These are phyloP conservation scores for Diplodia sapinea DNA, from an alignment of 2,329 filamentous ascomycete species.

Conservation along the genomic window DNA sequence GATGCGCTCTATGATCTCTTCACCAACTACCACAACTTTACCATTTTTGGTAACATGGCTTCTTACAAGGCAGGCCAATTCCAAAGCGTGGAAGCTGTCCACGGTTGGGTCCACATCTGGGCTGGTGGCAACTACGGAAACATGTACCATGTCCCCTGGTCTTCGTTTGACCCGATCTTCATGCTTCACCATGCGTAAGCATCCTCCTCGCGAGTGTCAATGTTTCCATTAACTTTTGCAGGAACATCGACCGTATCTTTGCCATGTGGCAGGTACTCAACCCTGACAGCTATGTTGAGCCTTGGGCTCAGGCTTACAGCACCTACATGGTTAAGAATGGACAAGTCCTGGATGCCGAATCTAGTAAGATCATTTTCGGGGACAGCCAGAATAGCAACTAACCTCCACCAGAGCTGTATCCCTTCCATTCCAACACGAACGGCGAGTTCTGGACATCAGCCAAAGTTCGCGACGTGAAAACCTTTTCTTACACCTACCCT, in stretches of 20 bases:
- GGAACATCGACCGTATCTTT: conserved; percentile 75
- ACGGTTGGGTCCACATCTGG: conserved; percentile 58
- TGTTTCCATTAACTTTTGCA: conserved; percentile 33
- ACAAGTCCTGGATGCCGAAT: conserved; percentile 60
- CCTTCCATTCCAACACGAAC: conserved; percentile 66
- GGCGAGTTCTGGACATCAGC: conserved; percentile 73
- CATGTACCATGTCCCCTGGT: conserved; percentile 69
- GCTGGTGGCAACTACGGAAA: conserved; percentile 62
- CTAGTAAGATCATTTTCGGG: conserved; percentile 44
- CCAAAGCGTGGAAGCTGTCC: conserved; percentile 63
- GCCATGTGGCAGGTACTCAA: conserved; percentile 79
- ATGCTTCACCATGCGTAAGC: conserved; percentile 70
- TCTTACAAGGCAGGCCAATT: conserved; percentile 53
- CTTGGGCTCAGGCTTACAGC: conserved; percentile 57
- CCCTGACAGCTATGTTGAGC: conserved; percentile 68
- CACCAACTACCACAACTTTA: conserved; percentile 71
- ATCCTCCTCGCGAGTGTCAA: neutral
- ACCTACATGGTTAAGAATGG: conserved; percentile 67
- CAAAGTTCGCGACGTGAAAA: conserved; percentile 62
- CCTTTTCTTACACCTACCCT: conserved; percentile 76
- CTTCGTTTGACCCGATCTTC: conserved; percentile 80
- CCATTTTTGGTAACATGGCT: conserved; percentile 70
- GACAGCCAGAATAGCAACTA: neutral
- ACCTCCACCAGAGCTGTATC: conserved; percentile 58
- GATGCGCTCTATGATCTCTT: conserved; percentile 56